Evolutionary conservation across 1,139 yeast genomes (phyloP).

Genomic region (Suhomyces bribrorum): DNA sequence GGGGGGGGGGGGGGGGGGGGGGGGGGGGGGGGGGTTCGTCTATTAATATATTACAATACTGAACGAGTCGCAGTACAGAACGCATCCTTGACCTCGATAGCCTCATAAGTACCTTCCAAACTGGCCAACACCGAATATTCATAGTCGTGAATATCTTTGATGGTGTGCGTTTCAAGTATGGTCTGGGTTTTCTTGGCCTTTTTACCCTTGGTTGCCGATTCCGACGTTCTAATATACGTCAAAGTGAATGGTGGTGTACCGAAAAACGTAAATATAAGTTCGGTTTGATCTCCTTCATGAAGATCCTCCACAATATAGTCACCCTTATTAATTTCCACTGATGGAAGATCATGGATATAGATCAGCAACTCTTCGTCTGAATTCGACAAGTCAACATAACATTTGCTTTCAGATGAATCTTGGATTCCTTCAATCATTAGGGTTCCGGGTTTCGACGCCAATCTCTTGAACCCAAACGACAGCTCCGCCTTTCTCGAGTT

Average conservation of each 20-base stretch:
- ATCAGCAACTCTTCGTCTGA: slow-evolving; percentile 49
- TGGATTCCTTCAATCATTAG: slow-evolving; percentile 66
- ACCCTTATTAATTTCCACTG: slow-evolving; percentile 86
- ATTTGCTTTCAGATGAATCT: slow-evolving; percentile 72
- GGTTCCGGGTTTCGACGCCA: slow-evolving; percentile 80
- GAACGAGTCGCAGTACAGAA: slow-evolving; percentile 60
- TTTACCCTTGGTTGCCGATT: slow-evolving; percentile 32
- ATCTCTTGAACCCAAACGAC: slow-evolving; percentile 54
- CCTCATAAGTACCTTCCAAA: slow-evolving; percentile 92
- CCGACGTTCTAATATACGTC: slow-evolving; percentile 53
- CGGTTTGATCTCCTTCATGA: slow-evolving; percentile 87
- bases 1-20: no score
- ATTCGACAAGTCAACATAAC: slow-evolving; percentile 60
- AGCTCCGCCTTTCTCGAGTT: slow-evolving; percentile 60
- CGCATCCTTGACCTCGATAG: slow-evolving; percentile 80
- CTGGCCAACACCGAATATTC: slow-evolving; percentile 75
- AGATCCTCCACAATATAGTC: slow-evolving; percentile 74
- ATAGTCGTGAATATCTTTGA: slow-evolving; percentile 65
- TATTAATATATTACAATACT: slow-evolving; percentile 11
- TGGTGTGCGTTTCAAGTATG: slow-evolving; percentile 75
- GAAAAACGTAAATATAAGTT: slow-evolving; percentile 62
- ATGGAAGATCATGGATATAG: slow-evolving; percentile 76
- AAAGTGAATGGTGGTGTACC: slow-evolving; percentile 76
- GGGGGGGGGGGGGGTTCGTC: no score
- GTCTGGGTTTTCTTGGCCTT: slow-evolving; percentile 34